Percentiles rank a stretch among this genome's conserved stretches.
Conservation (phyloP, 2,329 filamentous ascomycete genomes). For the Ramularia collo-cygni region DNA sequence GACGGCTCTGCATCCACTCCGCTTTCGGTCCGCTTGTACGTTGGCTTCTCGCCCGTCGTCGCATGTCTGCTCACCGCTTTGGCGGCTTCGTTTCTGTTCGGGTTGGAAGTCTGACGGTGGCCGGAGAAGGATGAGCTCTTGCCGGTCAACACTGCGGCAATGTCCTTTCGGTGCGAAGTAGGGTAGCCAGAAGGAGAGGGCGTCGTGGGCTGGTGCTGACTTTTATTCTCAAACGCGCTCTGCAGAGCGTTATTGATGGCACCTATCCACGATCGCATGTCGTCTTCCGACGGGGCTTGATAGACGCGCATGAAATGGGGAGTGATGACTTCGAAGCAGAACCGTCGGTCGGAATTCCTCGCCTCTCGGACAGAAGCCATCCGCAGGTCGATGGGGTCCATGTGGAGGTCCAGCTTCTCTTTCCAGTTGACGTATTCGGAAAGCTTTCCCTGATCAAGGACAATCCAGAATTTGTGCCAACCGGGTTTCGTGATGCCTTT, state of each 20-base stretch:
- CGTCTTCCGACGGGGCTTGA: constrained; percentile 94
- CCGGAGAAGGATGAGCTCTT: constrained; percentile 71
- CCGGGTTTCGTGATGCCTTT: constrained; percentile 93
- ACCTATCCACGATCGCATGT: constrained; percentile 94
- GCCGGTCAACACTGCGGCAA: constrained; percentile 85
- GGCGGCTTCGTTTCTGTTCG: constrained; percentile 32
- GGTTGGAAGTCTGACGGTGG: constrained; percentile 43
- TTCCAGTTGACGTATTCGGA: constrained; percentile 99
- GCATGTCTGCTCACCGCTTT: constrained; percentile 72
- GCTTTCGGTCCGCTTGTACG: constrained; percentile 61
- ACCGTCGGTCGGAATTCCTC: constrained; percentile 84
- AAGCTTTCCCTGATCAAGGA: constrained; percentile 90
- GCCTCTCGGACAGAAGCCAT: constrained; percentile 97
- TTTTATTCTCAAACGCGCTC: constrained; percentile 77
- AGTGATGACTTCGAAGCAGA: constrained; percentile 98
- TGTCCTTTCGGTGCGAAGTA: constrained; percentile 65
- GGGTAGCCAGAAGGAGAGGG: constrained; percentile 35
- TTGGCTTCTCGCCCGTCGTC: constrained; percentile 83
- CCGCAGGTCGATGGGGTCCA: constrained; percentile 93
- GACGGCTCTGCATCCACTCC: constrained; percentile 51
- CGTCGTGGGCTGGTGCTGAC: constrained; percentile 40
- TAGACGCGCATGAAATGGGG: constrained; percentile 94
- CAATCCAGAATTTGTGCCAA: constrained; percentile 99
- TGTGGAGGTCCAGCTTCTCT: constrained; percentile 89
- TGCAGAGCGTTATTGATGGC: constrained; percentile 97